Evolutionary conservation across 495 filamentous ascomycete species (phyloP).

Genomic region (Annulohypoxylon bovei): DNA sequence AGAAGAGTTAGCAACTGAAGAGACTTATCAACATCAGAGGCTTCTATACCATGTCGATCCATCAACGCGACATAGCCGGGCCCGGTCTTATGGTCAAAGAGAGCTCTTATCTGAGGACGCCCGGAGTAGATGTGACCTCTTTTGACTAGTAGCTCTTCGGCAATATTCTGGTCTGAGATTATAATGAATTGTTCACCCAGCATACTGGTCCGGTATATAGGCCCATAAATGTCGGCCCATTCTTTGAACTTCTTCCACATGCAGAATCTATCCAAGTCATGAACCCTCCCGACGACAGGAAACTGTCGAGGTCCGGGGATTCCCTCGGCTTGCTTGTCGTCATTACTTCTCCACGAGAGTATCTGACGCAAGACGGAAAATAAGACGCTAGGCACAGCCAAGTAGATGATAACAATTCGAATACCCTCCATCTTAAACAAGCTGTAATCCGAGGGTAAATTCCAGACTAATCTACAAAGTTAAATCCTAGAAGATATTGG

Average conservation of each 20-base stretch:
- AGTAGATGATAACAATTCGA: conserved; percentile 52
- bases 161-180: conserved; percentile 65
- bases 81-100: conserved; percentile 59
- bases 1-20: not conserved
- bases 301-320: conserved; percentile 59
- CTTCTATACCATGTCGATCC: conserved; percentile 55
- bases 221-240: conserved; percentile 64
- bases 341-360: conserved; percentile 50
- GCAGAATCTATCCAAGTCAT: conserved; percentile 60
- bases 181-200: conserved; percentile 62
- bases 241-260: conserved; percentile 67
- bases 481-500: no score
- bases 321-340: conserved; percentile 24
- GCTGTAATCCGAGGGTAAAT: not conserved
- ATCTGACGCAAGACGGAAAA: conserved; percentile 53
- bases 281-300: conserved; percentile 61
- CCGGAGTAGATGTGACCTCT: conserved; percentile 64
- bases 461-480: not conserved
- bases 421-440: conserved; percentile 43
- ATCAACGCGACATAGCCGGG: conserved; percentile 59
- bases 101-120: conserved; percentile 58
- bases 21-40: not conserved
- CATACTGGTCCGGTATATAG: conserved; percentile 63
- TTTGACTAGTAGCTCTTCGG: conserved; percentile 64
- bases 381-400: conserved; percentile 56